phyloP scores from a whole-genome alignment of 257 asterid species.

The Solanum chilense region DNA sequence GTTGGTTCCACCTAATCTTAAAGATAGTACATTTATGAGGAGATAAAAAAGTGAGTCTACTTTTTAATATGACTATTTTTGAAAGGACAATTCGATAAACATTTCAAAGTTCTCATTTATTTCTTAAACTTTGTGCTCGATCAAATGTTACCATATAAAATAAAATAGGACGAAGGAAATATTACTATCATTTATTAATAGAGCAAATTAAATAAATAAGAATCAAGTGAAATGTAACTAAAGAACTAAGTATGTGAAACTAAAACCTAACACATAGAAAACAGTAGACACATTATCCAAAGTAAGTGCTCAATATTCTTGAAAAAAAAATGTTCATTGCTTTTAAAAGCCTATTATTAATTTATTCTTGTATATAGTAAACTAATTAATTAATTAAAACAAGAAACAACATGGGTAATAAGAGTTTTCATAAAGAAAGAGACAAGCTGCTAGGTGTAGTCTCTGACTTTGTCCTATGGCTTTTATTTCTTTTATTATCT shows the following conservation, averaged over 20 bases:
- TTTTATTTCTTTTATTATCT: background rate
- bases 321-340: background rate
- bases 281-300: background rate
- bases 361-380: background rate
- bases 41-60: too few relatives aligned
- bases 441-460: background rate
- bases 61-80: too few relatives aligned
- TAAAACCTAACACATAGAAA: background rate
- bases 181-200: too few relatives aligned
- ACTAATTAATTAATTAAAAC: background rate
- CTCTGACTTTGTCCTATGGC: conserved; percentile 4
- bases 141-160: too few relatives aligned
- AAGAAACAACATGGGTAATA: background rate
- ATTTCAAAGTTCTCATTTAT: too few relatives aligned
- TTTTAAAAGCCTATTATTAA: background rate
- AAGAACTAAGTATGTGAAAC: background rate
- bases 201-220: background rate
- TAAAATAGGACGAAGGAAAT: too few relatives aligned
- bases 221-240: too few relatives aligned
- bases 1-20: too few relatives aligned
- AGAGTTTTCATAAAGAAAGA: background rate
- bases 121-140: too few relatives aligned
- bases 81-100: too few relatives aligned
- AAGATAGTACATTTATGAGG: too few relatives aligned
- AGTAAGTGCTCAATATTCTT: background rate